Evolutionary conservation across 345 rosid species (phyloP).

Genomic region (Camelina sativa): DNA sequence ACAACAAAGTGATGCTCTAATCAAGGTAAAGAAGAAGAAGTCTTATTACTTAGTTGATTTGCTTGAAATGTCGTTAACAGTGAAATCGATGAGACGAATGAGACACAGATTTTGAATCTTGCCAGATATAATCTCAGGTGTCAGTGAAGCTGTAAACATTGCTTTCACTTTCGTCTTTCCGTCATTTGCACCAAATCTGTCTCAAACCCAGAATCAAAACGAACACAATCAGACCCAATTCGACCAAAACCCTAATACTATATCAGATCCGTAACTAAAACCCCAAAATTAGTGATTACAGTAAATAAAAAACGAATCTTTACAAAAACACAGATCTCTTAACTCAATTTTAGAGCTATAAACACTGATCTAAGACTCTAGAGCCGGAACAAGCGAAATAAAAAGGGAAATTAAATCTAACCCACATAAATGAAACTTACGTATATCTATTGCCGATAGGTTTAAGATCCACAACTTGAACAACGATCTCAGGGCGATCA

Average conservation of each 20-base stretch:
- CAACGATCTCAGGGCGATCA: constrained; percentile 58
- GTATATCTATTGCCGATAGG: constrained; percentile 79
- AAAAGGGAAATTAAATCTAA: too few species aligned
- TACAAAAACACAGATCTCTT: constrained; percentile 14
- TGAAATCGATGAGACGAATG: constrained; percentile 67
- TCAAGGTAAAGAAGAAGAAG: not conserved
- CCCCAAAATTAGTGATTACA: not conserved
- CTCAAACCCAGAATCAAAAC: not conserved
- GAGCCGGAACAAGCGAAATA: not conserved
- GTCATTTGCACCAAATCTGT: constrained; percentile 80
- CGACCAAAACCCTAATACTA: not conserved
- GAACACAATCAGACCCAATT: not conserved
- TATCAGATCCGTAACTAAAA: not conserved
- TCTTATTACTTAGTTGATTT: constrained; percentile 70
- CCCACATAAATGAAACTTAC: constrained; percentile 41
- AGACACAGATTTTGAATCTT: constrained; percentile 77
- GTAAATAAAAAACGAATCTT: not conserved
- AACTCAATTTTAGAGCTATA: too few species aligned
- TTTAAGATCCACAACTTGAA: constrained; percentile 85
- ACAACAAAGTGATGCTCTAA: not conserved
- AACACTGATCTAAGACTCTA: not conserved
- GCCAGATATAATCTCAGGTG: constrained; percentile 68
- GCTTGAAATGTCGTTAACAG: constrained; percentile 83
- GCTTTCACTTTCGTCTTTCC: constrained; percentile 74
- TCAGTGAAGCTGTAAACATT: constrained; percentile 61